phyloP scores from a whole-genome alignment of 2,329 filamentous ascomycete species.

The Cytospora mali region DNA sequence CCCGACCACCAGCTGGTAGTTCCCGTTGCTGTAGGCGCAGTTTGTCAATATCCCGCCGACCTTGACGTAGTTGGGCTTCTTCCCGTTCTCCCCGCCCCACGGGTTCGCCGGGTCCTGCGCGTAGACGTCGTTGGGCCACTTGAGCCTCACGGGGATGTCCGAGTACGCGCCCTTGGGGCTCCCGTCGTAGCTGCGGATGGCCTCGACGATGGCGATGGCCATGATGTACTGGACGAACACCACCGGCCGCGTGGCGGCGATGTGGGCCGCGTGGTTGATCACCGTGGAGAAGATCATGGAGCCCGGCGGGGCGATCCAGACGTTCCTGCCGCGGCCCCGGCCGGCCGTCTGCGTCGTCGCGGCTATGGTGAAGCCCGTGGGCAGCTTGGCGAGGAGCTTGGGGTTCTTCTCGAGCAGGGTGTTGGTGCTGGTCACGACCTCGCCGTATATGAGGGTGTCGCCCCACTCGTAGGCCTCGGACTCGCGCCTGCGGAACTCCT shows the following conservation, averaged over 20 bases:
- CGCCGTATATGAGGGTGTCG: constrained; percentile 77
- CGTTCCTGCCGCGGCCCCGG: constrained; percentile 85
- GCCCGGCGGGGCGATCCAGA: constrained; percentile 91
- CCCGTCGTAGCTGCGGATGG: constrained; percentile 75
- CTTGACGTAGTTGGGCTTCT: constrained; percentile 69
- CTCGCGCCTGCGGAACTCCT: constrained; percentile 63
- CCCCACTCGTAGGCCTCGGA: constrained; percentile 70
- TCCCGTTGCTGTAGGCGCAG: constrained; percentile 73
- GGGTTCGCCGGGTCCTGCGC: constrained; percentile 57
- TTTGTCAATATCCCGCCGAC: constrained; percentile 93
- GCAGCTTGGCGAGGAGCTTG: constrained; percentile 72
- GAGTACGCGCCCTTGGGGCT: constrained; percentile 59
- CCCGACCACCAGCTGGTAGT: constrained; percentile 84
- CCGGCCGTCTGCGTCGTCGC: constrained; percentile 88
- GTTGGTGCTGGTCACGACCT: constrained; percentile 92
- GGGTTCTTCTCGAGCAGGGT: constrained; percentile 93
- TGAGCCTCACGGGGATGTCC: constrained; percentile 78
- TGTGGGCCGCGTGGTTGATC: constrained; percentile 77
- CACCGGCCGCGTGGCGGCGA: constrained; percentile 74
- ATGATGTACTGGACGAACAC: constrained; percentile 94
- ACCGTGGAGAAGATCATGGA: constrained; percentile 86
- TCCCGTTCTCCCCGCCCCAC: background rate
- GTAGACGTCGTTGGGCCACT: constrained; percentile 98
- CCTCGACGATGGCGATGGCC: constrained; percentile 83
- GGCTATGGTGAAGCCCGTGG: constrained; percentile 82